These are phyloP conservation scores for Tausonia pullulans DNA, from an alignment of 1,284 basidiomycete species.

Conservation along the genomic window DNA sequence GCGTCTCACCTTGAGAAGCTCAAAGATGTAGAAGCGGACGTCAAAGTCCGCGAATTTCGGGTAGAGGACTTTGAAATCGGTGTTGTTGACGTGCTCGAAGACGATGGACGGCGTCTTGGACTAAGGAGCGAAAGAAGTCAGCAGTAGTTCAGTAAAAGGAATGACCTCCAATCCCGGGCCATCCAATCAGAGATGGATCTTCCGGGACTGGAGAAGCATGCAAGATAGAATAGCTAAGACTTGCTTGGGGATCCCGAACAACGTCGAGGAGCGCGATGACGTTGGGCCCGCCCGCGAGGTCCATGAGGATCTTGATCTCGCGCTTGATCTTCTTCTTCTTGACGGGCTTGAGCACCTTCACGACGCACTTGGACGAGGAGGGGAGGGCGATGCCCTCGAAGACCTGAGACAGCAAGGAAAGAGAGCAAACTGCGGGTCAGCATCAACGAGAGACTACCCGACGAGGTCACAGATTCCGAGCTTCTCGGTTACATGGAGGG, in stretches of 20 bases:
- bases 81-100: conserved; percentile 96
- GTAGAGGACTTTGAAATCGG: conserved; percentile 96
- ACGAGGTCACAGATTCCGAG: too few relatives aligned
- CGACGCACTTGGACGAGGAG: conserved; percentile 7
- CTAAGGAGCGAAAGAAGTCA: neutral
- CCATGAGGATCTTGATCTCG: conserved; percentile 98
- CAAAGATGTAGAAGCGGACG: conserved; percentile 92
- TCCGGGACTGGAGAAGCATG: neutral
- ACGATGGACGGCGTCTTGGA: conserved; percentile 96
- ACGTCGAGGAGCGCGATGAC: conserved; percentile 79
- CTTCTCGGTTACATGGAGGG: too few relatives aligned
- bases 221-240: conserved; percentile 9
- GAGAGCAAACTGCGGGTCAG: too few relatives aligned
- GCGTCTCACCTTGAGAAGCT: conserved; percentile 70
- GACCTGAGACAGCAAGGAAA: conserved; percentile 46
- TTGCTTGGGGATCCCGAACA: conserved; percentile 63
- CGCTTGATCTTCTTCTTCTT: conserved; percentile 99
- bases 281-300: conserved; percentile 89
- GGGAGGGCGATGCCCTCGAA: conserved; percentile 40
- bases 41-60: conserved; percentile 90
- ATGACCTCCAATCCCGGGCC: too few relatives aligned
- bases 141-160: too few relatives aligned
- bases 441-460: too few relatives aligned
- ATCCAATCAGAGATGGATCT: too few relatives aligned
- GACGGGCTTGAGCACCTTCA: conserved; percentile 68